Conservation (phyloP, 2,329 filamentous ascomycete species). For the Aspergillus ustus region DNA sequence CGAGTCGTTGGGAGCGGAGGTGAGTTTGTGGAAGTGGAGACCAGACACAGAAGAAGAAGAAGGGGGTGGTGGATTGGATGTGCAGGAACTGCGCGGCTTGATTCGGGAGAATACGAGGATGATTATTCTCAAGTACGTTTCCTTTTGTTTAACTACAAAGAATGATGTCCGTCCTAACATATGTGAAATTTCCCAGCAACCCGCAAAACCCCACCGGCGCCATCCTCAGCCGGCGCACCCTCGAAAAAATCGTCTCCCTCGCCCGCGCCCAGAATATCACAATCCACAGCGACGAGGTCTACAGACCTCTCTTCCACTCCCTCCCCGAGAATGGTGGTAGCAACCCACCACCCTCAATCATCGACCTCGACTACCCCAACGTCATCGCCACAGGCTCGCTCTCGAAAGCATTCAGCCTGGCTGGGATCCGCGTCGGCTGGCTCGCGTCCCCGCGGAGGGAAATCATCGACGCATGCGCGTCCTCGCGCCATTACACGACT, state of each 20-base stretch:
- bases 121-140: constrained; percentile 63
- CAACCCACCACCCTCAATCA: constrained; percentile 63
- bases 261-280: constrained; percentile 66
- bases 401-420: constrained; percentile 83
- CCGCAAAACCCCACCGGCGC: constrained; percentile 83
- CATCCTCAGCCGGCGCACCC: constrained; percentile 62
- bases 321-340: constrained; percentile 45
- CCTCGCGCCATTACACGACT: constrained; percentile 78
- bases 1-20: constrained; percentile 73
- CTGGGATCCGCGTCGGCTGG: constrained; percentile 84
- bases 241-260: constrained; percentile 66
- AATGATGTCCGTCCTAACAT: background rate
- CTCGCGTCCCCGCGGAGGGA: constrained; percentile 67
- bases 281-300: constrained; percentile 79
- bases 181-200: constrained; percentile 64
- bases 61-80: constrained; percentile 68
- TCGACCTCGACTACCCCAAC: constrained; percentile 73
- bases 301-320: constrained; percentile 79
- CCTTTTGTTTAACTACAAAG: background rate
- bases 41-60: constrained; percentile 49
- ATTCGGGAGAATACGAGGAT: constrained; percentile 60
- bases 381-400: constrained; percentile 79
- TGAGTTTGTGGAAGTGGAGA: constrained; percentile 70
- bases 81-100: constrained; percentile 67
- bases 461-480: constrained; percentile 67